These are phyloP conservation scores for Globisporangium rhizosaccharum DNA, from an alignment of 352 stramenopile species.

Conservation along the genomic window DNA sequence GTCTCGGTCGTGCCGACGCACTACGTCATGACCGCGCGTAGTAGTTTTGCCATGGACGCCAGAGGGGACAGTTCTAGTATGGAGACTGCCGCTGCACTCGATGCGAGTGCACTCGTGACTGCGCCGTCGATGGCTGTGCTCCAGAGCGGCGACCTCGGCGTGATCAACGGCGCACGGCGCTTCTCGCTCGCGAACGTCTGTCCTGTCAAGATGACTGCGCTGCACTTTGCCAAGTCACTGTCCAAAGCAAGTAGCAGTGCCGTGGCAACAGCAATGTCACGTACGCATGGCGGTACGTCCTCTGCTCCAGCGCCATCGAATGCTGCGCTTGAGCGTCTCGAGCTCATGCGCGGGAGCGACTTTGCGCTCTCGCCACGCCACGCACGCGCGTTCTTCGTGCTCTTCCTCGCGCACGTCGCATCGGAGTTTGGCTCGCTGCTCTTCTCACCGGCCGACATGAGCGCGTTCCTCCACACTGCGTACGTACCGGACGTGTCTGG, in stretches of 20 bases:
- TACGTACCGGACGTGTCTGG: slow-evolving; percentile 16
- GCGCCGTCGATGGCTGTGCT: background rate
- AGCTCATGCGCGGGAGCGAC: slow-evolving; percentile 25
- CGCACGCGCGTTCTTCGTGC: slow-evolving; percentile 27
- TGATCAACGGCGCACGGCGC: slow-evolving; percentile 42
- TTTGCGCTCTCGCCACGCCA: slow-evolving; percentile 39
- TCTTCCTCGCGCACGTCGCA: slow-evolving; percentile 41
- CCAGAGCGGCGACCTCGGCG: slow-evolving; percentile 24
- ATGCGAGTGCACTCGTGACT: background rate
- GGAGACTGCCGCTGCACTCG: background rate
- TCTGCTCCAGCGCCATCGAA: background rate
- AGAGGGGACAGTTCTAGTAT: background rate
- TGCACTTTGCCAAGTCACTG: background rate
- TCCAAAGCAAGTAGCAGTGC: background rate
- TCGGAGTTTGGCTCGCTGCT: slow-evolving; percentile 51
- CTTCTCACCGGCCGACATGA: slow-evolving; percentile 60
- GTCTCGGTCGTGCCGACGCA: slow-evolving; percentile 32
- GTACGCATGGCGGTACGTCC: too few relatives aligned
- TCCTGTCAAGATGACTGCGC: slow-evolving; percentile 5
- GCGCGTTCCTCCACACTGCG: slow-evolving; percentile 43
- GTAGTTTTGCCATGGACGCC: too few relatives aligned
- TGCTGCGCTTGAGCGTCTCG: slow-evolving; percentile 26
- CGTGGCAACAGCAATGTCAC: background rate
- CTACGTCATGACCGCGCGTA: background rate
- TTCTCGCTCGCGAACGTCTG: slow-evolving; percentile 23